Base-by-base conservation (phyloP, 1,139 yeast species). In the Taphrina confusa region DNA sequence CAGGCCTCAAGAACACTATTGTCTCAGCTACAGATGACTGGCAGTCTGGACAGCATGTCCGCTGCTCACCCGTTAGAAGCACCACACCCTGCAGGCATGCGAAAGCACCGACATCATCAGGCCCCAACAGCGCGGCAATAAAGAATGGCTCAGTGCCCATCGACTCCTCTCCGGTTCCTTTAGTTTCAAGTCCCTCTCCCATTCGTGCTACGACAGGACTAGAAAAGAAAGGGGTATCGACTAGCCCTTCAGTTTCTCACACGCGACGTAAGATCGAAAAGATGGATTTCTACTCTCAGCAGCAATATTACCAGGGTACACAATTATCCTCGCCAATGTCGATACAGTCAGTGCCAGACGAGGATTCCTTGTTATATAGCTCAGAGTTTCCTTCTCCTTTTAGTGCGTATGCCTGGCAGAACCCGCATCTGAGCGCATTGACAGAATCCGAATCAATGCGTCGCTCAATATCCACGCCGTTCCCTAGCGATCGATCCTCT, bases 291-390 rank as follows among this genome's bases (percentile, higher is more conserved):
- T 47, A 47, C 22, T 4, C 39, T 2, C 42, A 47, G 27, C 52
- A 31, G 52, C 52, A 47, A 47, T 47, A 25, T 20, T 45, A 28
- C 37, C 8, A 34, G 25, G 30, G 52, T 31, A 42, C 52, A 9
- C 52, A 47, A 20, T 30, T 47, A n/a, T 47, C 52, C 20, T 47
- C 52, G 9, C 52, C 52, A 6, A 18, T 47, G 6, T 47, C 52
- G 8, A 47, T 47, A 42, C 28, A 47, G 18, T 47, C 52, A 4
- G 9, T 22, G 18, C 39, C 52, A 5, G 39, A 28, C n/a, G 36
- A 47, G 6, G 34, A 47, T 16, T 31, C 31, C 27, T 22, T 47
- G 20, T 12, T 42, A 9, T 47, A 31, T 30, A 33, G 28, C 11
- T 18, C 39, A 14, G 52, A 47, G 22, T 33, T 33, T 42, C 34